Evolutionary conservation across 257 asterid genomes (phyloP).

Genomic region (Capsicum rhomboideum): DNA sequence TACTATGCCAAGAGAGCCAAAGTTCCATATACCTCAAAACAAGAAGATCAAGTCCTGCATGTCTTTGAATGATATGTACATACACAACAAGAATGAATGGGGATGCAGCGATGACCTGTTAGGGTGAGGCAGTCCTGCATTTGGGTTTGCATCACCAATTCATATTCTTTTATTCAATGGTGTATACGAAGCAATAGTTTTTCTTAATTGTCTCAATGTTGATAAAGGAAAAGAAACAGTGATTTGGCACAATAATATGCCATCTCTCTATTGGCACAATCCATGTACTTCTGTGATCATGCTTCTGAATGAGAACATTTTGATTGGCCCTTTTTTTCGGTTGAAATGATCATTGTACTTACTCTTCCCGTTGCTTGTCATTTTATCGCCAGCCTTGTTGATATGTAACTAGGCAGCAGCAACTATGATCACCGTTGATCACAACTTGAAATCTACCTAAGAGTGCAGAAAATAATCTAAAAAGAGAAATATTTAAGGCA

Average conservation of each 20-base stretch:
- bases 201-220: background rate
- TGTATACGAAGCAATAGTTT: background rate
- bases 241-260: background rate
- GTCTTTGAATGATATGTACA: constrained; percentile 8
- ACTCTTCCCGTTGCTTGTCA: background rate
- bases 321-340: background rate
- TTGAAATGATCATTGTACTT: background rate
- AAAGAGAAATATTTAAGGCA: background rate
- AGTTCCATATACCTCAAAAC: constrained; percentile 48
- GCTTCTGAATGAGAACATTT: background rate
- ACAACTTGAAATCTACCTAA: background rate
- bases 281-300: background rate
- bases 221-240: background rate
- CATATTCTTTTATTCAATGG: background rate
- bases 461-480: background rate
- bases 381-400: background rate
- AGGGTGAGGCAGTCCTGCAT: background rate
- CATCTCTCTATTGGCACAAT: background rate
- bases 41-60: constrained; percentile 57
- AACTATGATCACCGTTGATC: background rate
- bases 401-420: background rate
- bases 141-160: background rate
- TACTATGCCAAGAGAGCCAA: constrained; percentile 72
- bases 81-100: constrained; percentile 6
- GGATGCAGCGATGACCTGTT: background rate